phyloP scores from a whole-genome alignment of 2,329 filamentous ascomycete genomes.

The Calycina herbarum region DNA sequence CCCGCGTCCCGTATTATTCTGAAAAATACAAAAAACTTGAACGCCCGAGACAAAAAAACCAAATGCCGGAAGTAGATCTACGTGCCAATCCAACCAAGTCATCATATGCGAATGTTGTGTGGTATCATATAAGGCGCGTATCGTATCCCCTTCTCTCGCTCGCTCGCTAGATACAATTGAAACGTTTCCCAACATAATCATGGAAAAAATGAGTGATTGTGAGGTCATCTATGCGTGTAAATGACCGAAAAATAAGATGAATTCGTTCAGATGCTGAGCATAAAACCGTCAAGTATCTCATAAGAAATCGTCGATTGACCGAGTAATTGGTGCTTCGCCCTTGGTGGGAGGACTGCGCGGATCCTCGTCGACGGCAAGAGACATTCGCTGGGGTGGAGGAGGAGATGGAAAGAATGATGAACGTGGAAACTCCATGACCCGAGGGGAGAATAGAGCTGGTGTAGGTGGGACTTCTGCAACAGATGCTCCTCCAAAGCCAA shows the following conservation, averaged over 20 bases:
- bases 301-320: conserved; percentile 76
- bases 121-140: conserved; percentile 8
- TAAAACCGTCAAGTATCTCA: conserved; percentile 42
- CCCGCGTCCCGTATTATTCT: conserved; percentile 13
- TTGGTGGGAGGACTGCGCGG: conserved; percentile 74
- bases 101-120: conserved; percentile 11
- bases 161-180: conserved; percentile 14
- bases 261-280: background rate
- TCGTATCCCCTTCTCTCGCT: background rate
- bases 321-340: conserved; percentile 72
- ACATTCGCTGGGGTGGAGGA: conserved; percentile 38
- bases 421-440: conserved; percentile 70
- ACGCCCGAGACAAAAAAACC: background rate
- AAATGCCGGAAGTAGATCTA: background rate
- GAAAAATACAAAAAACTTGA: conserved; percentile 8
- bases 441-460: conserved; percentile 59
- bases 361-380: conserved; percentile 47
- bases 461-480: conserved; percentile 27
- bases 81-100: conserved; percentile 5
- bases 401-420: conserved; percentile 58
- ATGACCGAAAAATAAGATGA: background rate
- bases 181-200: conserved; percentile 7
- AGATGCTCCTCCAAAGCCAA: conserved; percentile 24
- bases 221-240: conserved; percentile 8
- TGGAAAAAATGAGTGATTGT: conserved; percentile 8